phyloP scores from a whole-genome alignment of 1,284 basidiomycete species.

The Chalciporus sp. region DNA sequence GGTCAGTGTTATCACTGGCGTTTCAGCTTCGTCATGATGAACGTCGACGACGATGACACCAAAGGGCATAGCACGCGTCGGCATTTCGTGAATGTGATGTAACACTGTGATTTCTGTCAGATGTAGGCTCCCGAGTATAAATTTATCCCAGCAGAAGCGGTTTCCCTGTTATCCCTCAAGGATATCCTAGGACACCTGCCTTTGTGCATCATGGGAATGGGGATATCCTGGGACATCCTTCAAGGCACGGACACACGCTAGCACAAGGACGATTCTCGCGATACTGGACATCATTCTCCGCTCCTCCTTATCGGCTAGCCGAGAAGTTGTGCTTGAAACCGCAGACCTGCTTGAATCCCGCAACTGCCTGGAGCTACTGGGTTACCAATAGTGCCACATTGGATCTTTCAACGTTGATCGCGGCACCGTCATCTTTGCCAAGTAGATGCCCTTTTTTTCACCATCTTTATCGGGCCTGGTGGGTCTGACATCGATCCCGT shows the following conservation, averaged over 20 bases:
- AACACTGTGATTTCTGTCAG: neutral
- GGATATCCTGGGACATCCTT: neutral
- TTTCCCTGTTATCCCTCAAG: constrained; percentile 5
- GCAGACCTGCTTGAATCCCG: neutral
- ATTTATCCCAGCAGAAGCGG: neutral
- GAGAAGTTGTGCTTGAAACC: too few species aligned
- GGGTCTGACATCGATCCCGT: constrained; percentile 14
- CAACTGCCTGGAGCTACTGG: neutral
- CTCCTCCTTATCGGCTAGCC: neutral
- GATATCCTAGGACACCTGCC: neutral
- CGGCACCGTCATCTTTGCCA: constrained; percentile 16
- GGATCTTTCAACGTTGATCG: constrained; percentile 5
- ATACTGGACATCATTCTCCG: neutral
- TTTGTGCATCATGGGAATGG: constrained; percentile 1
- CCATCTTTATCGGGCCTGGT: constrained; percentile 7
- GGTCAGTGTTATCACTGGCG: neutral
- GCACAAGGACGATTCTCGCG: neutral
- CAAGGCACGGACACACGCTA: neutral
- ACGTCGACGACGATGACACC: constrained; percentile 15
- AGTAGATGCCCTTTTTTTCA: neutral
- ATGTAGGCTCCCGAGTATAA: neutral
- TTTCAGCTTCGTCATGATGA: neutral
- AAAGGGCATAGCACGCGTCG: constrained; percentile 2
- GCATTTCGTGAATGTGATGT: neutral
- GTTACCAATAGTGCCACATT: neutral